These are phyloP conservation scores for Trametes hirsuta DNA, from an alignment of 1,284 basidiomycete species.

Conservation along the genomic window DNA sequence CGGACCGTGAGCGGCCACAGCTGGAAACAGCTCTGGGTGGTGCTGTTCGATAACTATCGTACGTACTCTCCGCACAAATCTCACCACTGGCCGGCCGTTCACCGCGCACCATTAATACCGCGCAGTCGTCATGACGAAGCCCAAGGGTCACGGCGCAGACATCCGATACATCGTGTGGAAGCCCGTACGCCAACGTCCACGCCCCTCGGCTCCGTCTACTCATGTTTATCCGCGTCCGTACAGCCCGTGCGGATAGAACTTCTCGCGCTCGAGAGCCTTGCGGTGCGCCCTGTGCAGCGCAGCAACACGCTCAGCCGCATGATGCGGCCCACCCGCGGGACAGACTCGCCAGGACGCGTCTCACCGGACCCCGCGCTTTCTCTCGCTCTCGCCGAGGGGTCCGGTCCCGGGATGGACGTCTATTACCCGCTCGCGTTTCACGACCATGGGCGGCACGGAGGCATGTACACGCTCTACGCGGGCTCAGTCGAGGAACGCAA, in stretches of 20 bases:
- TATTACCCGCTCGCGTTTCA: slow-evolving; percentile 81
- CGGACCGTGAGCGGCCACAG: slow-evolving; percentile 50
- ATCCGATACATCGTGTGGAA: slow-evolving; percentile 81
- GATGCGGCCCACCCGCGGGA: slow-evolving; percentile 13
- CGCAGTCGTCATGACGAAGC: slow-evolving; percentile 86
- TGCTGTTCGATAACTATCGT: slow-evolving; percentile 95
- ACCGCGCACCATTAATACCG: neutral
- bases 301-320: slow-evolving; percentile 24
- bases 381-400: slow-evolving; percentile 41
- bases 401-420: slow-evolving; percentile 41
- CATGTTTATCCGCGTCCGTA: neutral
- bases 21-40: slow-evolving; percentile 85
- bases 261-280: slow-evolving; percentile 18
- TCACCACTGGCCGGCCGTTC: too few species aligned
- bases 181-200: slow-evolving; percentile 51
- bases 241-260: slow-evolving; percentile 69
- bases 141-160: slow-evolving; percentile 70
- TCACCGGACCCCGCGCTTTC: slow-evolving; percentile 55
- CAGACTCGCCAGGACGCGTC: slow-evolving; percentile 45
- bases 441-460: slow-evolving; percentile 81
- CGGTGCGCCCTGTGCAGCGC: slow-evolving; percentile 19
- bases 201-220: neutral
- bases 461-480: slow-evolving; percentile 84
- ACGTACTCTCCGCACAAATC: slow-evolving; percentile 33
- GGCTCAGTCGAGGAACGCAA: slow-evolving; percentile 71